Percentiles rank a stretch among this genome's conserved stretches.
phyloP scores from a whole-genome alignment of 176 grass and related monocot species.

The Paspalum notatum region DNA sequence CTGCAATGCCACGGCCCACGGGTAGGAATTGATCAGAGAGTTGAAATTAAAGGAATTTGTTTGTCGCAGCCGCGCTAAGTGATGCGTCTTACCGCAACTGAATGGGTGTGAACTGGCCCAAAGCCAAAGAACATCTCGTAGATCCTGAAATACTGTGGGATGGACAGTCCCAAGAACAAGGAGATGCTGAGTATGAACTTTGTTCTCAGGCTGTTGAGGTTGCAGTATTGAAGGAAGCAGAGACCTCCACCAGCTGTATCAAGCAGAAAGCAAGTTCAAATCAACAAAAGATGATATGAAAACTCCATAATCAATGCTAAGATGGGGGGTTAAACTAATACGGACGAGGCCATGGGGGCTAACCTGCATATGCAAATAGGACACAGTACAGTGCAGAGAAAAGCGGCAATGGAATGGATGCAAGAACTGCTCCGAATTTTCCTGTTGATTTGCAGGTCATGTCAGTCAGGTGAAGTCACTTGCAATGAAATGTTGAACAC shows the following conservation, averaged over 20 bases:
- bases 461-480: background rate
- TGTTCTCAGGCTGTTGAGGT: slow-evolving; percentile 79
- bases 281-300: slow-evolving; percentile 10
- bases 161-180: slow-evolving; percentile 83
- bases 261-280: slow-evolving; percentile 19
- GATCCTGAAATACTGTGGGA: slow-evolving; percentile 80
- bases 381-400: slow-evolving; percentile 86
- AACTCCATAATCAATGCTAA: background rate
- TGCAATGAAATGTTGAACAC: background rate
- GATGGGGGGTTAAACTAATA: too few relatives aligned
- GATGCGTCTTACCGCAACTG: slow-evolving; percentile 52
- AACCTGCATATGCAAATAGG: slow-evolving; percentile 90
- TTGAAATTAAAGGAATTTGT: background rate
- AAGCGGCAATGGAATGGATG: slow-evolving; percentile 85
- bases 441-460: slow-evolving; percentile 46
- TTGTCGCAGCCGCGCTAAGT: background rate
- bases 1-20: slow-evolving; percentile 49
- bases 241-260: slow-evolving; percentile 80
- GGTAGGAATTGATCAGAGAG: slow-evolving; percentile 20
- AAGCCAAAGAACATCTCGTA: slow-evolving; percentile 71
- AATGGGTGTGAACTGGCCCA: slow-evolving; percentile 71
- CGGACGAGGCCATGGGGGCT: background rate
- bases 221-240: slow-evolving; percentile 89
- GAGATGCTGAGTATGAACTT: slow-evolving; percentile 91
- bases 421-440: slow-evolving; percentile 93